Base-by-base conservation (phyloP, 2,329 filamentous ascomycete genomes). In the Epichloe coenophiala region DNA sequence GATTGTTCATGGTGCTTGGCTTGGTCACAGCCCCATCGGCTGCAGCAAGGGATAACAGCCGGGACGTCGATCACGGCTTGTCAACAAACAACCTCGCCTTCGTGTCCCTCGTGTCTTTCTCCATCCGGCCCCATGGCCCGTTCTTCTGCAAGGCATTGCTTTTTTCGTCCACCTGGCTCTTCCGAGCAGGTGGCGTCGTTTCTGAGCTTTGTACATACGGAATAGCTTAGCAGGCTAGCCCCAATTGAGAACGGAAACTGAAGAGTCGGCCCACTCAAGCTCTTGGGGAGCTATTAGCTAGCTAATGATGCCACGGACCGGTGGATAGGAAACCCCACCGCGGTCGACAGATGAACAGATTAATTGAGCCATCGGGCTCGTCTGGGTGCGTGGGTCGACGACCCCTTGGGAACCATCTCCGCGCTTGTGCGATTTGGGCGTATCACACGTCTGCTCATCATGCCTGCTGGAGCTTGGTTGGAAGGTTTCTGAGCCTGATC, bases 371-470 rank as follows among this genome's bases (percentile, higher is more conserved):
- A 27, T 27, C 27, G 27, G 27, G 27, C 27, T 27, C 27, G 27
- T 8, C 8, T 31, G 27, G 27, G 27, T 31, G 27, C 27, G 27
- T 31, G 27, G 27, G 27, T 9, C 27, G 1, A 31, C 31, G 31
- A 31, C 31, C 31, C 8, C 31, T 51, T 57, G 55, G 52, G 49
- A 55, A 45, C 48, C 39, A 33, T 45, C 55, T 44, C 51, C 52
- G 51, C 54, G 51, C 51, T 54, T 54, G 44, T 50, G 47, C 53
- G 46, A 23, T 41, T 36, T 27, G 48, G 48, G 51, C 53, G 50
- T 57, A 52, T 49, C 52, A 45, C 48, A 48, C 49, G 47, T 50
- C 51, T 42, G 23, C 41, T 42, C 47, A 46, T 51, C 21, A 44
- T 44, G 50, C 35, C 51, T 47, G 33, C 49, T 51, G 19, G 47